phyloP scores from a whole-genome alignment of 768 basidiomycete species.

The Cyclocybe cylindracea region DNA sequence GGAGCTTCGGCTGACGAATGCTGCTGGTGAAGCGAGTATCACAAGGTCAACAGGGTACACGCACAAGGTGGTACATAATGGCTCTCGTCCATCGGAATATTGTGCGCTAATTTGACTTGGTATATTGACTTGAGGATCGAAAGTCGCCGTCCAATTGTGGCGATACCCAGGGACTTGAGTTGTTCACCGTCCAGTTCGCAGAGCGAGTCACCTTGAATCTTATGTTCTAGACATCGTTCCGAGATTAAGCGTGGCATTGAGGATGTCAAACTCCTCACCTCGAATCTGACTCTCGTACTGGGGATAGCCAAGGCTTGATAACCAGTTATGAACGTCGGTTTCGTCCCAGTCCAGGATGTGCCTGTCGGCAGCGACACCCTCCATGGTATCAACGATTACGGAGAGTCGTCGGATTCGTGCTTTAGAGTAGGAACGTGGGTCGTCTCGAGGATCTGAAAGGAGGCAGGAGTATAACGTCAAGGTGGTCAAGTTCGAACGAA shows the following conservation, averaged over 20 bases:
- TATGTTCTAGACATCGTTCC: conserved; percentile 57
- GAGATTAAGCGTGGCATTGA: not conserved
- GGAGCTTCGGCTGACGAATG: conserved; percentile 29
- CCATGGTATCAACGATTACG: conserved; percentile 27
- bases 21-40: conserved; percentile 6
- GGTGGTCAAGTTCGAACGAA: not conserved
- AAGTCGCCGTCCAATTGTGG: conserved; percentile 90
- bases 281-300: conserved; percentile 84
- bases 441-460: not conserved
- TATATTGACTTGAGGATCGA: conserved; percentile 93
- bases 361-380: conserved; percentile 33
- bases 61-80: conserved; percentile 89
- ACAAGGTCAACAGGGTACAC: conserved; percentile 24
- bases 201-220: conserved; percentile 89
- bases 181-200: conserved; percentile 81
- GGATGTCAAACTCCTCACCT: conserved; percentile 46
- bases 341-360: conserved; percentile 72
- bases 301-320: conserved; percentile 74
- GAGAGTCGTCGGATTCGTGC: not conserved
- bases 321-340: conserved; percentile 77
- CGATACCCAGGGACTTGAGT: conserved; percentile 84
- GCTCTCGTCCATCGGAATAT: conserved; percentile 79
- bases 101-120: conserved; percentile 81
- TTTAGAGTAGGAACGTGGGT: not conserved
- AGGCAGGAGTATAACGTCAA: not conserved